Base-by-base conservation (phyloP, 2,329 filamentous ascomycete species). In the Ascochyta pisi region DNA sequence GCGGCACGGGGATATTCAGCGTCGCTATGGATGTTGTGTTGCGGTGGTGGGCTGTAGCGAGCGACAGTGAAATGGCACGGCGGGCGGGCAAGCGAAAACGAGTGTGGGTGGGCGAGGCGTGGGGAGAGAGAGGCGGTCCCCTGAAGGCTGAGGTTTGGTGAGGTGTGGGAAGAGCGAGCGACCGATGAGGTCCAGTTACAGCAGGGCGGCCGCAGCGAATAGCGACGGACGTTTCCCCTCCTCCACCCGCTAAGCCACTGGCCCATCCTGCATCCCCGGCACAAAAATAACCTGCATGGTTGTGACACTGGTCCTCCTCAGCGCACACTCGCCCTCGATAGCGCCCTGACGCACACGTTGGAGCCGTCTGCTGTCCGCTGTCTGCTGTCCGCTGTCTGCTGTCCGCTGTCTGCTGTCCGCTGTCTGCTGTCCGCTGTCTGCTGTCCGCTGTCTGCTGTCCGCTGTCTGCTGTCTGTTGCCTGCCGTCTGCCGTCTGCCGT, bases 271-370 rank as follows among this genome's bases (percentile, higher is more conserved):
- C 60, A 63, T 64, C 45, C 52, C 51, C 50, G 51, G 61, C 63
- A 63, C 64, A 64, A 65, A 68, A 68, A 68, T 68, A 68, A 64
- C 65, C 58, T 60, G 53, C 53, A 51, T 64, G 52, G 45, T 61
- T 59, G 64, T 67, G 63, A 66, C 64, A 67, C 66, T 65, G 48
- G 59, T 50, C 44, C 46, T 56, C 47, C 42, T 47, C 43, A 42
- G 47, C 26, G 54, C 54, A 49, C 54, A 57, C 54, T 57, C 54
- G 54, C 54, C 54, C 54, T 52, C 48, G 49, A 52, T 53, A 53
- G 54, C 54, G 54, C 54, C 54, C 35, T 35, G 48, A 48, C 44
- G 40, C 53, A 50, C 41, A 51, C 31, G 42, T 50, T 51, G 41
- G 33, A 51, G 47, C 53, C 51, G 53, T 56, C 33, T 33, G 29